Percentiles rank a stretch among this genome's conserved stretches.
phyloP scores from a whole-genome alignment of 495 filamentous ascomycete species.

The Penicillium desertorum region DNA sequence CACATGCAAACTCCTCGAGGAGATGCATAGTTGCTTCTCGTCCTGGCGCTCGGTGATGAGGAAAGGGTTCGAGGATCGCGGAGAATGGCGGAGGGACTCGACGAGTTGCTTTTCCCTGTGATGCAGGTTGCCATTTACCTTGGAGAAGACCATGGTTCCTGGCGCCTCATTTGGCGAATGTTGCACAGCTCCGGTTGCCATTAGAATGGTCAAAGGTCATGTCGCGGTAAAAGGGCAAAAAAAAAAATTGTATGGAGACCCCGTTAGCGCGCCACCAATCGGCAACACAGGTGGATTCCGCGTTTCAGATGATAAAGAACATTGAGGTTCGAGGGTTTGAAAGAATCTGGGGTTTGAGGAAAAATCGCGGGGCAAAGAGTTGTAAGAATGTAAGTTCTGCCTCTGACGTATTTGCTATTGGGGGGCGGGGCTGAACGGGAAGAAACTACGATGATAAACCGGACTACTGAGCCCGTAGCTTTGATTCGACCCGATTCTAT shows the following conservation, averaged over 20 bases:
- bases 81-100: slow-evolving; percentile 44
- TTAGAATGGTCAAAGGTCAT: slow-evolving; percentile 41
- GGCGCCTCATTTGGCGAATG: slow-evolving; percentile 42
- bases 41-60: slow-evolving; percentile 54
- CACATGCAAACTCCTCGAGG: slow-evolving; percentile 55
- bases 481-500: slow-evolving; percentile 26
- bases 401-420: slow-evolving; percentile 32
- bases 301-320: slow-evolving; percentile 20
- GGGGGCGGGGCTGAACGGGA: slow-evolving; percentile 27
- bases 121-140: slow-evolving; percentile 31
- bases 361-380: slow-evolving; percentile 23
- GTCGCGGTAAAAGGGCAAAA: slow-evolving; percentile 22
- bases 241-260: slow-evolving; percentile 22
- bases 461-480: slow-evolving; percentile 22
- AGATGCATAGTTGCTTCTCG: slow-evolving; percentile 58
- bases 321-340: slow-evolving; percentile 13
- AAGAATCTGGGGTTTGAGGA: slow-evolving; percentile 4
- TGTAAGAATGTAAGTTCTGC: slow-evolving; percentile 22
- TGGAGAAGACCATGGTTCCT: slow-evolving; percentile 24
- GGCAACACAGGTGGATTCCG: slow-evolving; percentile 20
- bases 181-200: slow-evolving; percentile 48
- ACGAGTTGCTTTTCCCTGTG: slow-evolving; percentile 53
- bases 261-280: slow-evolving; percentile 32
- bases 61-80: slow-evolving; percentile 49
- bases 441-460: slow-evolving; percentile 31